Evolutionary conservation across 352 stramenopile species (phyloP), one percentile per base, ranked within the genome.

Genomic region (Phytophthora boehmeriae): DNA sequence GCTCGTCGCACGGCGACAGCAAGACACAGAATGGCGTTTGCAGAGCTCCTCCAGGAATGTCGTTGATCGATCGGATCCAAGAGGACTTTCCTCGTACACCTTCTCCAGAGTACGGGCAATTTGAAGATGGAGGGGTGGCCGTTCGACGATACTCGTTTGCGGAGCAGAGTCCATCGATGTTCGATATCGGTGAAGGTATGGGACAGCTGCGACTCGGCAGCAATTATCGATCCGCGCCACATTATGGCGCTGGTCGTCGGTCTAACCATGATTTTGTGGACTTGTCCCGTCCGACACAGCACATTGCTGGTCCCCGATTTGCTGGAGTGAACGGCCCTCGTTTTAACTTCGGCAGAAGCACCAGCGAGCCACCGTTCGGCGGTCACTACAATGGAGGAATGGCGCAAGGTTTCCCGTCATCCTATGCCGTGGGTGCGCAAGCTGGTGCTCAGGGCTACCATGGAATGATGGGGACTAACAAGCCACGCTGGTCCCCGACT

Each of bases 1-100:
- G 55, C 46, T 53, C 54, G 2, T 66, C 64, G 16, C 56, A 27
- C 27, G 32, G 22, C 0, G 64, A 74, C 17, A 50, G 66, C 38
- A 65, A 71, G 38, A 36, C 54, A 9, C 68, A 55, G 39, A 10
- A 42, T 68, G 51, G 50, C 38, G 51, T 34, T 1, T 63, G 59
- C 39, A 46, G 66, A 48, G 28, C 68, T 8, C 68, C 76, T 8
- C 67, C 76, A 1, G 71, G 76, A 28, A 70, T 89, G 64, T 83
- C 83, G 0, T 66, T 92, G 23, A 79, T 93, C 32, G 83, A 90
- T 48, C 81, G 81, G 35, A 89, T 93, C 20, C 80, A 94, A 75
- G 83, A 91, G 58, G 85, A 93, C 45, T 93, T 94, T 25, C 79
- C 85, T 13, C 69, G 83, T 20, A 91, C 79, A 0, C 86, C 86